Percentiles rank a stretch among this genome's conserved stretches.
Evolutionary conservation across 345 rosid genomes (phyloP).

Genomic region (Carallia pectinifolia): DNA sequence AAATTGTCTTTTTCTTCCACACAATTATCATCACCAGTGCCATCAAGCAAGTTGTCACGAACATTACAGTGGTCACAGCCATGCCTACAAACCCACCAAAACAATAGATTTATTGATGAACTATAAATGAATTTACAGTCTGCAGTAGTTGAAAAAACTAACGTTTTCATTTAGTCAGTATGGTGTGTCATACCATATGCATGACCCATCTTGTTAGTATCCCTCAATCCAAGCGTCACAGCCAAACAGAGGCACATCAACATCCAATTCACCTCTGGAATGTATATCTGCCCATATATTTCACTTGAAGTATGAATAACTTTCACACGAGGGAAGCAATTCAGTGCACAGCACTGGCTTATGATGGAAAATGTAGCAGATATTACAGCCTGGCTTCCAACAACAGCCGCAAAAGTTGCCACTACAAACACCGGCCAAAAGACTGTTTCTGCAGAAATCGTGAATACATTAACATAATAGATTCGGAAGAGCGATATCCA

Average conservation of each 20-base stretch:
- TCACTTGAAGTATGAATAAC: constrained; percentile 22
- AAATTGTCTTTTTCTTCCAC: constrained; percentile 15
- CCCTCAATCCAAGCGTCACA: constrained; percentile 22
- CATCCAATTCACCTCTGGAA: constrained; percentile 31
- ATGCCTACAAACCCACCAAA: constrained; percentile 16
- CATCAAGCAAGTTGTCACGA: constrained; percentile 25
- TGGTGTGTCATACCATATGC: constrained; percentile 18
- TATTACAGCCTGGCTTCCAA: constrained; percentile 30
- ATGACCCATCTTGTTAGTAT: constrained; percentile 22
- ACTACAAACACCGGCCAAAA: constrained; percentile 25
- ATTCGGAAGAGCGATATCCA: neutral
- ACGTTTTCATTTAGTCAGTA: neutral
- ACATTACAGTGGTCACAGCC: constrained; percentile 20
- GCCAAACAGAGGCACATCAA: constrained; percentile 27
- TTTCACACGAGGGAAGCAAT: constrained; percentile 27
- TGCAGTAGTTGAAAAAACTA: neutral
- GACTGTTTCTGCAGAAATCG: constrained; percentile 9
- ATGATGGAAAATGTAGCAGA: constrained; percentile 27
- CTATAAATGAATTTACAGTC: no score
- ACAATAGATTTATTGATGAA: neutral
- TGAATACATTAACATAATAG: no score
- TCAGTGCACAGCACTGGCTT: constrained; percentile 20
- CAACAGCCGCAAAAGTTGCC: constrained; percentile 24
- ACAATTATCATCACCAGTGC: constrained; percentile 20
- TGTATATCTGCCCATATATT: constrained; percentile 27